A percentile compares a stretch with the other conserved stretches of the same genome.
Evolutionary conservation across 331 rosid genomes (phyloP).

Genomic region (Malus hybrid): DNA sequence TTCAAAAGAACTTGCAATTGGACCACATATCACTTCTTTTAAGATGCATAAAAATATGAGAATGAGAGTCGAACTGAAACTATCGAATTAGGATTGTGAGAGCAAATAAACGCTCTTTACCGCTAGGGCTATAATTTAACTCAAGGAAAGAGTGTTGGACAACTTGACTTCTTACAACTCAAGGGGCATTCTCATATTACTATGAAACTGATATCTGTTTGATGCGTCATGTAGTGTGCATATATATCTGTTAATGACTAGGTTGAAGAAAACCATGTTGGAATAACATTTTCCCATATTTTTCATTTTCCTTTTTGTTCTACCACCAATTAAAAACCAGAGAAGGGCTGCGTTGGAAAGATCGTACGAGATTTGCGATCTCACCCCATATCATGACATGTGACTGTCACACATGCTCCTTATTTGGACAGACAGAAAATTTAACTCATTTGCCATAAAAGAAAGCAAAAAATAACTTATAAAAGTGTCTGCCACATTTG

Average conservation of each 20-base stretch:
- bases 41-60: neutral
- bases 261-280: too few relatives aligned
- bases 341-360: neutral
- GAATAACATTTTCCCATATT: neutral
- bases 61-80: neutral
- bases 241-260: neutral
- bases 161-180: neutral
- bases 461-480: neutral
- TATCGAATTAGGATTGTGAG: neutral
- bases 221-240: neutral
- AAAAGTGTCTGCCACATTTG: slow-evolving; percentile 20
- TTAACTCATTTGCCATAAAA: neutral
- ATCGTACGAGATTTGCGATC: neutral
- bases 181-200: neutral
- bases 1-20: neutral
- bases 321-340: neutral
- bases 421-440: slow-evolving; percentile 9
- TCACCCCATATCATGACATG: slow-evolving; percentile 14
- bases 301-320: neutral
- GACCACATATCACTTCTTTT: neutral
- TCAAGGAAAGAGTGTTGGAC: neutral
- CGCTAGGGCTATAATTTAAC: neutral
- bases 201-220: neutral
- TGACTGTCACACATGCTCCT: slow-evolving; percentile 21
- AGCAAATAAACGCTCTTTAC: neutral